Percentiles rank a stretch among this genome's conserved stretches.
Evolutionary conservation across 768 basidiomycete genomes (phyloP).

Genomic region (Rhodotorula babjevae): DNA sequence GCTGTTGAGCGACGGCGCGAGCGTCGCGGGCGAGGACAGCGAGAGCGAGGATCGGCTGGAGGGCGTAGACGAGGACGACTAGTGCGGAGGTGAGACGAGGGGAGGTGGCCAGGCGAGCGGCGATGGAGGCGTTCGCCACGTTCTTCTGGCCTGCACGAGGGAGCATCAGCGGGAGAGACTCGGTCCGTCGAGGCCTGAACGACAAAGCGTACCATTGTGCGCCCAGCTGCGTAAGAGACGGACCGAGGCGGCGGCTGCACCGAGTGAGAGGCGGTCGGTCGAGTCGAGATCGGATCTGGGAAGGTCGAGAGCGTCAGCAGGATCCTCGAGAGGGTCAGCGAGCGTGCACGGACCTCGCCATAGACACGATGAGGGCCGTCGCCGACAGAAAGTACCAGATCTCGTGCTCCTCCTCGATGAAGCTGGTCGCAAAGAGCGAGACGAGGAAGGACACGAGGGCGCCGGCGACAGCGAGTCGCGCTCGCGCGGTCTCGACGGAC

Average conservation of each 20-base stretch:
- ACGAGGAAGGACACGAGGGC: constrained; percentile 9
- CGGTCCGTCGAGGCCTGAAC: no score
- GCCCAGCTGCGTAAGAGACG: constrained; percentile 23
- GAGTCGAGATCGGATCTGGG: neutral
- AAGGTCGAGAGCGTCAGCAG: no score
- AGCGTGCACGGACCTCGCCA: neutral
- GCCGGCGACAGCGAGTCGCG: neutral
- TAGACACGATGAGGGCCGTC: neutral
- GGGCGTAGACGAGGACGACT: neutral
- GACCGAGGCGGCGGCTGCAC: neutral
- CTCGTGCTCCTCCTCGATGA: constrained; percentile 38
- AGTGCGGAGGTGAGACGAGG: neutral
- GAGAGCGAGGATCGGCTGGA: neutral
- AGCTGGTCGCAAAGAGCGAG: constrained; percentile 32
- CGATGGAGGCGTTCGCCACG: constrained; percentile 16
- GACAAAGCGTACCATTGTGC: constrained; percentile 17
- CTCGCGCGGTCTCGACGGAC: neutral
- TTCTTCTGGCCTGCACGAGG: constrained; percentile 29
- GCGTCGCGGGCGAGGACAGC: neutral
- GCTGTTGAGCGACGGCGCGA: neutral
- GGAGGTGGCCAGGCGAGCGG: neutral
- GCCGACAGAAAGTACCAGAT: constrained; percentile 18
- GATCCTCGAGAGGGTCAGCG: fast-evolving
- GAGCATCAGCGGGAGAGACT: no score
- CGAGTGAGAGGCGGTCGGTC: neutral